Conservation (phyloP, 257 asterid species). For the Fraxinus americana region DNA sequence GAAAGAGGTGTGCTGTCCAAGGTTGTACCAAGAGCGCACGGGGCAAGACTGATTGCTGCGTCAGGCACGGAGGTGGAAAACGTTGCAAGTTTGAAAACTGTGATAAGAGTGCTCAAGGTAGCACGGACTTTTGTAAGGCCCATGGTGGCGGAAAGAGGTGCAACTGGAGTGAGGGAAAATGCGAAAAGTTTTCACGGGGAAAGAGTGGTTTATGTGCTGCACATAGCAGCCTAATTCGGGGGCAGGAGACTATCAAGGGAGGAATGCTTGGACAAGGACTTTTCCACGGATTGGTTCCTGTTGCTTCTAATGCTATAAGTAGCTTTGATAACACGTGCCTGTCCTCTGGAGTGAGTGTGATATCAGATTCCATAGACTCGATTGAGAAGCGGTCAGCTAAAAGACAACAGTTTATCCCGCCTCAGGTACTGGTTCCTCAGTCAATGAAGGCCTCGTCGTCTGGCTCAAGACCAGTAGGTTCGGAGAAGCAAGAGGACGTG, state of each 20-base stretch:
- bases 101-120: slow-evolving; percentile 93
- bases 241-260: slow-evolving; percentile 43
- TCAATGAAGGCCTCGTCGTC: slow-evolving; percentile 74
- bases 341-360: slow-evolving; percentile 48
- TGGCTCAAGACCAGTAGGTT: slow-evolving; percentile 33
- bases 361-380: slow-evolving; percentile 50
- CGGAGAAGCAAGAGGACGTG: slow-evolving; percentile 48
- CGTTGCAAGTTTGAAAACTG: slow-evolving; percentile 80
- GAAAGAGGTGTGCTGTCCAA: slow-evolving; percentile 71
- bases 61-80: slow-evolving; percentile 88
- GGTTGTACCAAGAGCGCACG: slow-evolving; percentile 94
- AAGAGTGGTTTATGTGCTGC: slow-evolving; percentile 90
- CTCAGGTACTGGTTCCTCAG: slow-evolving; percentile 81
- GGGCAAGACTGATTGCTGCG: slow-evolving; percentile 90
- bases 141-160: slow-evolving; percentile 98
- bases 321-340: slow-evolving; percentile 43
- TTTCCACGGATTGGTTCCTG: slow-evolving; percentile 64
- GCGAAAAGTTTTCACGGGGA: slow-evolving; percentile 89
- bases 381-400: slow-evolving; percentile 46
- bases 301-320: slow-evolving; percentile 32
- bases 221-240: slow-evolving; percentile 65
- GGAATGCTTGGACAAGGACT: slow-evolving; percentile 76
- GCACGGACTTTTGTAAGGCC: slow-evolving; percentile 92
- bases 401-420: slow-evolving; percentile 68
- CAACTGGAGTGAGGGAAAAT: slow-evolving; percentile 74